phyloP scores from a whole-genome alignment of 2,329 filamentous ascomycete species.

The Sclerotinia borealis region DNA sequence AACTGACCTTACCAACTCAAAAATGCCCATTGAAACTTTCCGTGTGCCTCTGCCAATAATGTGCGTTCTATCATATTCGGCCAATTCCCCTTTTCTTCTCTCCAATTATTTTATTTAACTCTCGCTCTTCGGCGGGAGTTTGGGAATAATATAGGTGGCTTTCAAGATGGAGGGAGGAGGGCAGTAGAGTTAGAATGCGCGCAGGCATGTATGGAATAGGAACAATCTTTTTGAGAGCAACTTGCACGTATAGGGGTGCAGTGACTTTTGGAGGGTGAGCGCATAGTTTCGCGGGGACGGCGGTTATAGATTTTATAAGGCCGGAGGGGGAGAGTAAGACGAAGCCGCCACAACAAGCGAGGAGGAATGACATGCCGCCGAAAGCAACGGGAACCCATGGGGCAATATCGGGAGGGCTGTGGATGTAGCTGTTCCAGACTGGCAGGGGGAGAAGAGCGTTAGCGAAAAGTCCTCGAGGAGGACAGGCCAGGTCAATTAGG shows the following conservation, averaged over 20 bases:
- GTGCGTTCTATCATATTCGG: constrained; percentile 48
- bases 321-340: constrained; percentile 52
- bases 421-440: constrained; percentile 40
- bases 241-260: constrained; percentile 43
- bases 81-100: constrained; percentile 30
- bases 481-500: background rate
- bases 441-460: background rate
- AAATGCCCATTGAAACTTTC: constrained; percentile 39
- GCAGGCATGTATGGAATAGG: constrained; percentile 26
- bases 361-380: constrained; percentile 50
- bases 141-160: constrained; percentile 1
- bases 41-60: constrained; percentile 53
- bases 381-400: constrained; percentile 54
- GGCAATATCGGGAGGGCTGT: constrained; percentile 46
- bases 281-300: constrained; percentile 23
- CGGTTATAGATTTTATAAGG: constrained; percentile 44
- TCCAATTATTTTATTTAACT: constrained; percentile 25
- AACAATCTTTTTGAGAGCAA: constrained; percentile 35
- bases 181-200: constrained; percentile 20
- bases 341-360: constrained; percentile 54
- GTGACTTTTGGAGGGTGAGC: background rate
- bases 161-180: constrained; percentile 5
- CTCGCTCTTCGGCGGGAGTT: constrained; percentile 23
- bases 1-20: constrained; percentile 41
- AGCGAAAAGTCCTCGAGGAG: background rate